Evolutionary conservation across 2,329 filamentous ascomycete species (phyloP).

Genomic region (Clonostachys chloroleuca): DNA sequence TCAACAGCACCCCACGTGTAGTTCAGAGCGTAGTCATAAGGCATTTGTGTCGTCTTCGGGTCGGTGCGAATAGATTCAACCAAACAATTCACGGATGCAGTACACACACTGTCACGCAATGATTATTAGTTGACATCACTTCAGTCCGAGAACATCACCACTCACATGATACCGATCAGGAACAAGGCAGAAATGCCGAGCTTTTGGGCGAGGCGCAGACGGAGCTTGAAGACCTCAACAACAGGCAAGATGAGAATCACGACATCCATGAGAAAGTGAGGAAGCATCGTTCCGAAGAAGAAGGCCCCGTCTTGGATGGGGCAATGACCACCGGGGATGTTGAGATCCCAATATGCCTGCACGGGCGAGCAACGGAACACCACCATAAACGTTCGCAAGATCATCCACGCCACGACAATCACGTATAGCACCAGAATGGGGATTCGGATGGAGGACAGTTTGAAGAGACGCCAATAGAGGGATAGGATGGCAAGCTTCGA

Average conservation of each 20-base stretch:
- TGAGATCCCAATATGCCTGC: neutral
- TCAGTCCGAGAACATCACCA: neutral
- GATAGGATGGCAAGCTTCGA: constrained; percentile 1
- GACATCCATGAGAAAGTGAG: neutral
- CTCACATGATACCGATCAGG: neutral
- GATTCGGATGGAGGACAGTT: neutral
- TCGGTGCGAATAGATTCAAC: no score
- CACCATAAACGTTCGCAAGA: neutral
- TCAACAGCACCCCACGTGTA: no score
- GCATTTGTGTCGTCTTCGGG: no score
- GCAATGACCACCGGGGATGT: neutral
- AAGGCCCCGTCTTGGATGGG: neutral
- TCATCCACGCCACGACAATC: neutral
- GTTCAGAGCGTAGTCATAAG: no score
- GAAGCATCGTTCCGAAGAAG: neutral
- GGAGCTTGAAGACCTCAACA: neutral
- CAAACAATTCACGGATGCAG: no score
- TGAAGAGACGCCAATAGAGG: constrained; percentile 2
- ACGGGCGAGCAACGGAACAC: neutral
- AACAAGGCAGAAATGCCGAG: neutral
- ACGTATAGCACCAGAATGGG: constrained; percentile 1
- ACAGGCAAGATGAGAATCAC: neutral
- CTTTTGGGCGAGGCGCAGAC: neutral
- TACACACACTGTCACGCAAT: neutral
- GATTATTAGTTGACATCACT: no score